These are phyloP conservation scores for Phytophthora pluvialis DNA, from an alignment of 352 stramenopile genomes.

Conservation along the genomic window DNA sequence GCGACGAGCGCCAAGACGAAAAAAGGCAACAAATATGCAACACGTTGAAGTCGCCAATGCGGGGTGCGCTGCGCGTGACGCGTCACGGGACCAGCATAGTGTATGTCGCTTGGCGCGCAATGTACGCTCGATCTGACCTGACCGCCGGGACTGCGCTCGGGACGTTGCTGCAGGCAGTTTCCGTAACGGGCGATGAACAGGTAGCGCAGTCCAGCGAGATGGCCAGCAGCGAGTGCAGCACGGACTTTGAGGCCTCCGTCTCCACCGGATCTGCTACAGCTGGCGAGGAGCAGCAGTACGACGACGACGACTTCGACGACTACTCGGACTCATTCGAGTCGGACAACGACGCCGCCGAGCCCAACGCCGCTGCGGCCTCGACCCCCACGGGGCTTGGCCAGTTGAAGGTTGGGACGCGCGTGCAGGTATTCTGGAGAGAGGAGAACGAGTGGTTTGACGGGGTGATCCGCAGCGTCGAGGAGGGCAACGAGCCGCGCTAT, in stretches of 20 bases:
- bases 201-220: constrained; percentile 12
- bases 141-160: background rate
- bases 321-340: constrained; percentile 66
- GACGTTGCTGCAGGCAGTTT: constrained; percentile 1
- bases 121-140: background rate
- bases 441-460: constrained; percentile 59
- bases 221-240: constrained; percentile 23
- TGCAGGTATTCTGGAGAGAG: constrained; percentile 58
- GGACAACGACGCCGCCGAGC: constrained; percentile 19
- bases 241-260: constrained; percentile 21
- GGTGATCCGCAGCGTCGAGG: constrained; percentile 17
- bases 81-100: constrained; percentile 16
- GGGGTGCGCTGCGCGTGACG: constrained; percentile 16
- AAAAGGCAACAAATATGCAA: constrained; percentile 9
- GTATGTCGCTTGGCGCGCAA: background rate
- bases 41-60: constrained; percentile 20
- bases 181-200: constrained; percentile 13
- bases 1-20: constrained; percentile 8
- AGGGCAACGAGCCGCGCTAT: constrained; percentile 10
- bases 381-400: background rate
- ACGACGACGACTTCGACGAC: constrained; percentile 51
- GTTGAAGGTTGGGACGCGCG: constrained; percentile 29
- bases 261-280: background rate
- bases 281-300: constrained; percentile 33
- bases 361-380: background rate